These are phyloP conservation scores for Craspedostauros australis DNA, from an alignment of 108 stramenopile genomes.

Conservation along the genomic window DNA sequence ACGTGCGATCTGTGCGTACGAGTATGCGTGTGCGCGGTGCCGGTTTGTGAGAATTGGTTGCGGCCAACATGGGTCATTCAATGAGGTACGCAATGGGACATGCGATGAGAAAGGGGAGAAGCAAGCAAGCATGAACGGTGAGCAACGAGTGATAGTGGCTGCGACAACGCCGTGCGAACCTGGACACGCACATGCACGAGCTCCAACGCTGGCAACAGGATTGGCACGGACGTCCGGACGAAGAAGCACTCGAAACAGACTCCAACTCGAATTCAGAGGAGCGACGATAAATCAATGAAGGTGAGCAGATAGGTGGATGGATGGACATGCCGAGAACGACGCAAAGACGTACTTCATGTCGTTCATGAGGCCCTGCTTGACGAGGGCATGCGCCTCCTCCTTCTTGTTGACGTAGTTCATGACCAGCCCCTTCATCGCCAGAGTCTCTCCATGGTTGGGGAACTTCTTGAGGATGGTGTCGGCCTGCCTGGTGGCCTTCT, in stretches of 20 bases:
- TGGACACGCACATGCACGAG: no score
- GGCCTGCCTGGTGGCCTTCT: slow-evolving; percentile 91
- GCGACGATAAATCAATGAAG: background rate
- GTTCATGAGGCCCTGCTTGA: slow-evolving; percentile 83
- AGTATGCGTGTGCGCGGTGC: no score
- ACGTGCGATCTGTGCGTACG: slow-evolving; percentile 75
- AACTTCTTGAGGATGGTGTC: slow-evolving; percentile 91
- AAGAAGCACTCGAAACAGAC: no score
- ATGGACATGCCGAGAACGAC: background rate
- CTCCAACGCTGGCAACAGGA: no score
- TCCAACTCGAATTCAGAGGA: background rate
- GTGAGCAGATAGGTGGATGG: background rate
- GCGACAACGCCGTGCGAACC: no score
- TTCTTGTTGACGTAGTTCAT: slow-evolving; percentile 68
- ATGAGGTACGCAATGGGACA: background rate
- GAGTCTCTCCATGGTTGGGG: slow-evolving; percentile 96
- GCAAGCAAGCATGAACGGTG: background rate
- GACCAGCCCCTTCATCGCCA: slow-evolving; percentile 95
- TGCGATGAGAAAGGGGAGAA: background rate
- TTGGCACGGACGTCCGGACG: background rate
- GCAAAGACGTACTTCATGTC: slow-evolving; percentile 91
- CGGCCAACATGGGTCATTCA: no score
- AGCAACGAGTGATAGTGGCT: no score
- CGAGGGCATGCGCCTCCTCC: slow-evolving; percentile 90
- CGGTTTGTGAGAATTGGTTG: no score